These are phyloP conservation scores for Elsinoe perseae DNA, from an alignment of 2,329 filamentous ascomycete genomes.

Conservation along the genomic window DNA sequence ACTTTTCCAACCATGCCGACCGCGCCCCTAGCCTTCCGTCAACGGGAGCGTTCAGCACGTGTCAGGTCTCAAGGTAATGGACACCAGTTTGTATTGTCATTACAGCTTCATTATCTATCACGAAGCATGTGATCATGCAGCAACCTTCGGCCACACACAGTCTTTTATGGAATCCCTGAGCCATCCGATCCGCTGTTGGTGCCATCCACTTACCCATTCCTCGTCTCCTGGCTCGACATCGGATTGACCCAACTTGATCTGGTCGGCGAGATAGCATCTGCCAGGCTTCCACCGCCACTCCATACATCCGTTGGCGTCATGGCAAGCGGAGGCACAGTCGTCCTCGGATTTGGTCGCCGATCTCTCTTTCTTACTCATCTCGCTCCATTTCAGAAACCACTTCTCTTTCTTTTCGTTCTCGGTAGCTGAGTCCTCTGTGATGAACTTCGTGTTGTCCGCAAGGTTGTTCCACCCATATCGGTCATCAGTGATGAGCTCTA, in stretches of 20 bases:
- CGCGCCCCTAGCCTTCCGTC: background rate
- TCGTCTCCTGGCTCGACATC: slow-evolving; percentile 25
- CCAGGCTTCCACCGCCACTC: slow-evolving; percentile 31
- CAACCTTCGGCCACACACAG: background rate
- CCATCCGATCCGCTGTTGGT: slow-evolving; percentile 21
- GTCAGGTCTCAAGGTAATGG: background rate
- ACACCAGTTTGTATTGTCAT: too few relatives aligned
- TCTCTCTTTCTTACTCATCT: slow-evolving; percentile 18
- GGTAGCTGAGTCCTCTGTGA: slow-evolving; percentile 16
- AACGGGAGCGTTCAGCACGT: background rate
- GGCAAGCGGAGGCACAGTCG: slow-evolving; percentile 24
- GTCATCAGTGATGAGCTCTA: slow-evolving; percentile 26
- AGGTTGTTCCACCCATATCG: slow-evolving; percentile 31
- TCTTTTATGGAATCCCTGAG: background rate
- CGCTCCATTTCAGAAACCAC: slow-evolving; percentile 12
- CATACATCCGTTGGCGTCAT: slow-evolving; percentile 24
- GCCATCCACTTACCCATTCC: slow-evolving; percentile 30
- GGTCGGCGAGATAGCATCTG: slow-evolving; percentile 28
- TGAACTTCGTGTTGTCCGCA: slow-evolving; percentile 25
- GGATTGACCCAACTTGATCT: slow-evolving; percentile 27
- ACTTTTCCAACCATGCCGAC: background rate
- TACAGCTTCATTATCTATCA: too few relatives aligned
- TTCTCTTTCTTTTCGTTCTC: slow-evolving; percentile 17
- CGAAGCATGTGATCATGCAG: too few relatives aligned
- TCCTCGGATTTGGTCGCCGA: slow-evolving; percentile 17